phyloP scores from a whole-genome alignment of 192 early-diverging fungal species.

The Chytriomyces sp. region DNA sequence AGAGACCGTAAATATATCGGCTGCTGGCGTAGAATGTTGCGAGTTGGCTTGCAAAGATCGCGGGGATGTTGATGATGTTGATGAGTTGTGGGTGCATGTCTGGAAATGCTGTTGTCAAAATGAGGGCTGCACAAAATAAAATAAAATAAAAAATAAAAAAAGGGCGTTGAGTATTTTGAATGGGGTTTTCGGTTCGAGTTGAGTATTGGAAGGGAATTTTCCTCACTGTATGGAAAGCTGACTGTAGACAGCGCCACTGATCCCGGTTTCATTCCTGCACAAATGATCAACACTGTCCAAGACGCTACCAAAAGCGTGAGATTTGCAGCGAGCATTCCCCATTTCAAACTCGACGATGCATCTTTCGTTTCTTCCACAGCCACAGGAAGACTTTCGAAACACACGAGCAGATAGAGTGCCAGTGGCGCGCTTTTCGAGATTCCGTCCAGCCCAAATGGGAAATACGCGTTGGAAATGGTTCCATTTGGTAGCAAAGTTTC shows the following conservation, averaged over 20 bases:
- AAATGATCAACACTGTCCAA: conserved; percentile 20
- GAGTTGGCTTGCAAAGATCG: conserved; percentile 24
- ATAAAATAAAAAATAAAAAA: background rate
- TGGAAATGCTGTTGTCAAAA: background rate
- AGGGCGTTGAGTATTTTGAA: background rate
- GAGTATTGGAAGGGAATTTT: background rate
- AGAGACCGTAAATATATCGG: conserved; percentile 21
- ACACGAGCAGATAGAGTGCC: conserved; percentile 22
- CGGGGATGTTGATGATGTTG: conserved; percentile 17
- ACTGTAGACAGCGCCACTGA: background rate
- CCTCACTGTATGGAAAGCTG: conserved; percentile 15
- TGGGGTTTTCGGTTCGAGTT: background rate
- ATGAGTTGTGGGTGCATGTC: background rate
- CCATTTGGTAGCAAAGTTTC: conserved; percentile 11
- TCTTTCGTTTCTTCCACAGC: conserved; percentile 20
- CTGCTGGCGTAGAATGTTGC: conserved; percentile 22
- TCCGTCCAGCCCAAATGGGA: conserved; percentile 18
- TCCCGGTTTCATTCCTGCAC: conserved; percentile 18
- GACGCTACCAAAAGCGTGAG: conserved; percentile 5
- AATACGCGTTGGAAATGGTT: conserved; percentile 1
- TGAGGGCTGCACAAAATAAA: conserved; percentile 12
- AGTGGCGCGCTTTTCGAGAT: conserved; percentile 5
- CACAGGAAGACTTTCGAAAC: conserved; percentile 24
- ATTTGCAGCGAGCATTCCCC: conserved; percentile 26
- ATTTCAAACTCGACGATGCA: background rate